Conservation (phyloP, 2,329 filamentous ascomycete species). For the Lasiodiplodia gonubiensis region DNA sequence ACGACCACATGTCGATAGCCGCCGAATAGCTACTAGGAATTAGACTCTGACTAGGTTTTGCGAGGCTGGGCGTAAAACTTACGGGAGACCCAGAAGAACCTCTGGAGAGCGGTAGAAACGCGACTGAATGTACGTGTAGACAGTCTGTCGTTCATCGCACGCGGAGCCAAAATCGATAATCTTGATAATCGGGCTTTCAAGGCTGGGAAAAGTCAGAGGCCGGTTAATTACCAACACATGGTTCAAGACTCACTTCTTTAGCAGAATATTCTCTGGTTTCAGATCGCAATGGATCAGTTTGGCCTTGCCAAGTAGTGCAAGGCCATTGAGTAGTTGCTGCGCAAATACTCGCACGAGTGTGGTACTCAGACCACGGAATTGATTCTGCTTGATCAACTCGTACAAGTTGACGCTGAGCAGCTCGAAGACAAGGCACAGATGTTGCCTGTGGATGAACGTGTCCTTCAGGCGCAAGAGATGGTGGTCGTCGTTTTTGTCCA, state of each 20-base stretch:
- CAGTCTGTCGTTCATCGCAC: conserved; percentile 96
- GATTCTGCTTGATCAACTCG: conserved; percentile 99
- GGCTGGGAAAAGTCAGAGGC: conserved; percentile 50
- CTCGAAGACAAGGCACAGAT: conserved; percentile 92
- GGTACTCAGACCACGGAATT: conserved; percentile 95
- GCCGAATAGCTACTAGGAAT: conserved; percentile 75
- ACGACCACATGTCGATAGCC: conserved; percentile 99
- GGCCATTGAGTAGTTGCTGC: conserved; percentile 90
- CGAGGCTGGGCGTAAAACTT: conserved; percentile 37
- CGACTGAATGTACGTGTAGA: conserved; percentile 99
- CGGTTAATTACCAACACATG: conserved; percentile 7
- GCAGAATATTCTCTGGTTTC: conserved; percentile 95
- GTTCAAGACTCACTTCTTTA: conserved; percentile 75
- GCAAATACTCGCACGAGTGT: conserved; percentile 97
- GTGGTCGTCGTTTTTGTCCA: conserved; percentile 99
- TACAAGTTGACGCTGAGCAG: conserved; percentile 96
- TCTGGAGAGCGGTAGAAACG: conserved; percentile 97
- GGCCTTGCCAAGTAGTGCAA: conserved; percentile 92
- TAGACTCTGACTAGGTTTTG: conserved; percentile 9
- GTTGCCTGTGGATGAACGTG: conserved; percentile 96
- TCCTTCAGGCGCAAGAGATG: conserved; percentile 94
- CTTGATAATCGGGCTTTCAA: conserved; percentile 99
- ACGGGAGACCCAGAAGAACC: conserved; percentile 88
- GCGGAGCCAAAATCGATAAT: conserved; percentile 99
- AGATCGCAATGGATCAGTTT: conserved; percentile 97